Percentiles rank a stretch among this genome's conserved stretches.
Conservation (phyloP, 2,329 filamentous ascomycete species). For the Trichoderma simmonsii region DNA sequence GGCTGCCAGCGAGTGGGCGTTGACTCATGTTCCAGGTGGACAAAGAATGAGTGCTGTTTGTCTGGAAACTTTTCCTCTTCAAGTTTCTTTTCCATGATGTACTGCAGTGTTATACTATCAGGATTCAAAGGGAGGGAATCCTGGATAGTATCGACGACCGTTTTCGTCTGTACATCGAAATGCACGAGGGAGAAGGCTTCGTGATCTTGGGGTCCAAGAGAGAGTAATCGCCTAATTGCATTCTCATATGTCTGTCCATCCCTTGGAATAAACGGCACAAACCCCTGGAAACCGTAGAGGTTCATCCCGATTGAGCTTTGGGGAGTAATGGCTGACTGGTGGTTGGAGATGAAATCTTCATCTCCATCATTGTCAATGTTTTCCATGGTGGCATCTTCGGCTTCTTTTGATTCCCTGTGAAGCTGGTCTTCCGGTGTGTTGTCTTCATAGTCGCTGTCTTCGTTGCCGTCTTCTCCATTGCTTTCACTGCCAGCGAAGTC, state of each 20-base stretch:
- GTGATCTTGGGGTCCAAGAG: slow-evolving; percentile 7
- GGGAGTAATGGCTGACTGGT: not conserved
- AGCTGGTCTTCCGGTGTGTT: not conserved
- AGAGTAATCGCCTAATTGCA: slow-evolving; percentile 27
- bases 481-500: not conserved
- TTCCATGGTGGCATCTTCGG: not conserved
- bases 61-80: no score
- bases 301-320: not conserved
- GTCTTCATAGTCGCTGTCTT: not conserved
- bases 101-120: not conserved
- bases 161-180: slow-evolving; percentile 10
- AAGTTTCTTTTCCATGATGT: not conserved
- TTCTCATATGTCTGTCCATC: slow-evolving; percentile 23
- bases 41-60: slow-evolving; percentile 29
- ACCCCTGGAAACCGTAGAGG: slow-evolving; percentile 34
- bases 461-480: not conserved
- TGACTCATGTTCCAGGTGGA: slow-evolving; percentile 16
- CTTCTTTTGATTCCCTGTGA: not conserved
- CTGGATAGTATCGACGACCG: not conserved
- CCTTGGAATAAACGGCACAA: slow-evolving; percentile 25
- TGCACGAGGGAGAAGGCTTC: slow-evolving; percentile 15
- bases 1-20: slow-evolving; percentile 25
- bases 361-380: not conserved
- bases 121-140: slow-evolving; percentile 1
- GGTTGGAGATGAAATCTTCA: not conserved